Base-by-base conservation (phyloP, 2,329 filamentous ascomycete species). In the Cyphellophora attinorum region DNA sequence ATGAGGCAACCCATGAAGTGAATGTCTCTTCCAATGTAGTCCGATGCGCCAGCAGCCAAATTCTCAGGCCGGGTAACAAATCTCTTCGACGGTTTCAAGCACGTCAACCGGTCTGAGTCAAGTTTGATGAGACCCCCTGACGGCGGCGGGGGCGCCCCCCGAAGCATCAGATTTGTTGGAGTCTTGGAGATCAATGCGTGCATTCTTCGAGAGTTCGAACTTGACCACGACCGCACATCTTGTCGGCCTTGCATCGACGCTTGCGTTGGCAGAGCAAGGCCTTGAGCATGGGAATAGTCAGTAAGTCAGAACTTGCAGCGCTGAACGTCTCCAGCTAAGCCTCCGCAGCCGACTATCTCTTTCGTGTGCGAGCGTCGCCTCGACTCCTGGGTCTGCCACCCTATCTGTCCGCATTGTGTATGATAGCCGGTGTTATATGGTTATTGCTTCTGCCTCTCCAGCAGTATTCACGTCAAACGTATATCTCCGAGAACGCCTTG, bases 401-500 rank as follows among this genome's bases (percentile, higher is more conserved):
- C 11, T 89, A 93, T 63, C 65, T 96, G 19, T 95, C 89, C 19
- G 71, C 85, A 33, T 65, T 93, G 27, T 93, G 83, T 60, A 77
- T 96, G 50, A 51, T 89, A 31, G 73, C 94, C 51, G 91, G 91
- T 34, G 74, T 95, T 37, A 74, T 76, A 48, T 98, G 89, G 85
- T 76, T 98, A 11, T 74, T 95, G 14, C 70, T 96, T 19, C 74
- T 98, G 2, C 91, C 91, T 3, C 70, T 96, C 34, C 74, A 96
- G 59, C 75, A 88, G 47, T 94, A 96, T 64, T 94, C 86, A 33
- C 78, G 91, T 46, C 72, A 75, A 40, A 98, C 89, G 1, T 98
- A 98, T 59, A 91, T 98, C 38, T 96, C 89, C 28, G 91, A 98
- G 59, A 98, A 98, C 57, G 91, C 91, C 8, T 76, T 98, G 19